Conservation (phyloP, 257 asterid species). For the Ophiorrhiza pumila region DNA sequence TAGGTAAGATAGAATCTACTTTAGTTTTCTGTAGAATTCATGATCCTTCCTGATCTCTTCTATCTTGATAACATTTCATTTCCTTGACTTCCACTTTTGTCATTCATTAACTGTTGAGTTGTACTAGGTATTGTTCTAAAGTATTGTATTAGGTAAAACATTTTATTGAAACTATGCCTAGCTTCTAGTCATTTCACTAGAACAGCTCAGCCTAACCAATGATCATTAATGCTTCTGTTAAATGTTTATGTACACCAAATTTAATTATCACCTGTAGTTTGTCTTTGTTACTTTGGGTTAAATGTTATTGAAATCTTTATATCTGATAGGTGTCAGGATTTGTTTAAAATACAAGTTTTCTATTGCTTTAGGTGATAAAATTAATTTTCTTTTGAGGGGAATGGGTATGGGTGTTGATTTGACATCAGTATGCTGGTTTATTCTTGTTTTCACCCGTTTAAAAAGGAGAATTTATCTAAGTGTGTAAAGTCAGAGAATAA, state of each 20-base stretch:
- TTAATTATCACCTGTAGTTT: background rate
- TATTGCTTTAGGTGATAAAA: background rate
- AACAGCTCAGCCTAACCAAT: background rate
- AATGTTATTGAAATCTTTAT: background rate
- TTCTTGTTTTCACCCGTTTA: background rate
- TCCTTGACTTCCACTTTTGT: background rate
- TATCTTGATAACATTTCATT: background rate
- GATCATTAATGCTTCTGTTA: background rate
- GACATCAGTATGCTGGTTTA: background rate
- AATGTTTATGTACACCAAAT: background rate
- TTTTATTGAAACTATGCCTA: background rate
- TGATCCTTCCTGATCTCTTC: conserved; percentile 4
- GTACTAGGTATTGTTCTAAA: background rate
- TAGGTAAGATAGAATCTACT: conserved; percentile 57
- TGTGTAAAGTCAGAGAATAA: background rate
- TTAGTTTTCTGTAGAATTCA: conserved; percentile 14
- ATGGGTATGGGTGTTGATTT: background rate
- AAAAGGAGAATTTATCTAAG: background rate
- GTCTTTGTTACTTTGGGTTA: background rate
- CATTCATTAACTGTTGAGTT: background rate
- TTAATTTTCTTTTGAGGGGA: background rate
- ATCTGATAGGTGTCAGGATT: background rate
- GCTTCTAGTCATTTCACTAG: background rate
- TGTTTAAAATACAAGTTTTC: background rate
- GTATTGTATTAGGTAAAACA: background rate